Base-by-base conservation (phyloP, 805 yeast species). In the Hanseniaspora singularis region DNA sequence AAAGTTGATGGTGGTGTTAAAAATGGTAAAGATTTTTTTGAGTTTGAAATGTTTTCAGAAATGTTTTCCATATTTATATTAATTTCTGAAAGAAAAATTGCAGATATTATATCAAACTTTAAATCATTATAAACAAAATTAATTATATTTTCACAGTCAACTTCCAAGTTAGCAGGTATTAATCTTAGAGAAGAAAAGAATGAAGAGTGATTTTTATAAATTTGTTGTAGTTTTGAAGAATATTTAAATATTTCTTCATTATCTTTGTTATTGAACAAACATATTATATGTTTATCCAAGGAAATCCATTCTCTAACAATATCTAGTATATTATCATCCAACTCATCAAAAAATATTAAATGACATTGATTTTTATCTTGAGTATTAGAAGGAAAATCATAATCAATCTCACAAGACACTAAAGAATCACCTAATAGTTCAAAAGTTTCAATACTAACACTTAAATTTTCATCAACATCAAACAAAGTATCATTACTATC, bases 401-500 rank as follows among this genome's bases (percentile, higher is more conserved):
- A 8, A 12, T 34, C 20, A 19, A 20, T 12, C 15, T 34, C 38
- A 34, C 4, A 15, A 19, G 24, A 15, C 18, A 34, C 10, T 15
- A 36, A 36, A n/a, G 28, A 15, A 12, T 36, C 19, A 10, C 30
- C 40, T 22, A 28, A 11, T 22, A 22, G 19, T 18, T 27, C 30
- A 20, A 6, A 15, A 15, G 19, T 31, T 16, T 34, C 36, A 28
- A 10, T 22, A 11, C 24, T 23, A 5, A 30, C 22, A n/a, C 14
- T 12, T 14, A 4, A 7, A 20, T 8, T 6, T 19, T 28, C 33
- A 3, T 30, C 41, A 23, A 26, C 22, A 37, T 44, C 48, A 36
- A 23, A 44, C 12, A 44, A 18, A 12, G 48, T 44, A 7, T 19
- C 40, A 30, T 39, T 33, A 31, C 48, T 44, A 20, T 44, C 48